phyloP scores from a whole-genome alignment of 257 asterid genomes.

The Capsicum baccatum region DNA sequence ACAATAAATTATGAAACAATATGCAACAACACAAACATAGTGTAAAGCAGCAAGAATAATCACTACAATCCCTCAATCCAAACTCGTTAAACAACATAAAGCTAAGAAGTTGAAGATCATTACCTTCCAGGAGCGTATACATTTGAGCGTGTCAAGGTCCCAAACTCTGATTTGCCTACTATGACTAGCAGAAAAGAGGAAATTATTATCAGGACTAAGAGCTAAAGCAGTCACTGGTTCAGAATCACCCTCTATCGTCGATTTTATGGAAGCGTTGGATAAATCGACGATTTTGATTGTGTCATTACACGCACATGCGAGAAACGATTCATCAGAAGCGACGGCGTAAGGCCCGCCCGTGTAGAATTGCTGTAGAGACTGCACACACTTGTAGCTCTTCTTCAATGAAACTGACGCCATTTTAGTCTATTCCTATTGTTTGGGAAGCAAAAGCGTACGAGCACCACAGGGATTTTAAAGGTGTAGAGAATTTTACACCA shows the following conservation, averaged over 20 bases:
- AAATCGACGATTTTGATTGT: constrained; percentile 71
- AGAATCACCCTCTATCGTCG: constrained; percentile 88
- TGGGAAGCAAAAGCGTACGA: constrained; percentile 25
- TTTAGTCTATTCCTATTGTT: not conserved
- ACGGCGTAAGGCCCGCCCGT: constrained; percentile 86
- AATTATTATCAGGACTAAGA: constrained; percentile 64
- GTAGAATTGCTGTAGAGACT: constrained; percentile 84
- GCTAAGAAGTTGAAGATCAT: not conserved
- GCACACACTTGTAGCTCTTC: constrained; percentile 69
- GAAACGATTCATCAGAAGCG: constrained; percentile 80
- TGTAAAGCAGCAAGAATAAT: not conserved
- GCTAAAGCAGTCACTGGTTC: constrained; percentile 79
- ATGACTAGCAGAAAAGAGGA: constrained; percentile 86
- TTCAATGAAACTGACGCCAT: constrained; percentile 54
- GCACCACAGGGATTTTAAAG: constrained; percentile 13
- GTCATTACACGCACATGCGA: constrained; percentile 83
- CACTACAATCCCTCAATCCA: not conserved
- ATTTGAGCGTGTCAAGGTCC: constrained; percentile 79
- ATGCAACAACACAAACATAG: no score
- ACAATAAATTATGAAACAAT: no score
- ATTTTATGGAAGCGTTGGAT: constrained; percentile 72
- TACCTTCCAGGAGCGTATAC: constrained; percentile 98
- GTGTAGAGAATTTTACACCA: not conserved
- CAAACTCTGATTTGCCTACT: constrained; percentile 93
- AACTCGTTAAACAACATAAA: not conserved